Percentiles rank a stretch among this genome's conserved stretches.
Evolutionary conservation across 306 rosid species (phyloP).

Genomic region (Vigna angularis): DNA sequence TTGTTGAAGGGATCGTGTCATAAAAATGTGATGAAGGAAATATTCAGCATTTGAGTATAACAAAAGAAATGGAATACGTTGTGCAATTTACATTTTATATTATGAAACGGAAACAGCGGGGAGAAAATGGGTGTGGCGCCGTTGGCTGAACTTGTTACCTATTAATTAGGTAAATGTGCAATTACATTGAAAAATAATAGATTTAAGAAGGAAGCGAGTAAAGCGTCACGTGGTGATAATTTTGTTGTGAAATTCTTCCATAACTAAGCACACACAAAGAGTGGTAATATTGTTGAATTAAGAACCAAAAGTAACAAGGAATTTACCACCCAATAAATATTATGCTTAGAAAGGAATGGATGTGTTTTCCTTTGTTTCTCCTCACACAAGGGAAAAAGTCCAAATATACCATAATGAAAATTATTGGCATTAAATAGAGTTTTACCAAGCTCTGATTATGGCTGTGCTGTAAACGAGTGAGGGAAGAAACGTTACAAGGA

Average conservation of each 20-base stretch:
- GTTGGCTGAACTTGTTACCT: background rate
- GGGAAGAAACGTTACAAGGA: background rate
- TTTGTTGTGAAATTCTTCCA: background rate
- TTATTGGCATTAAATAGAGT: background rate
- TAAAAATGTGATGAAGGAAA: conserved; percentile 12
- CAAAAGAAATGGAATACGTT: background rate
- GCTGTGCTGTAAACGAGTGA: background rate
- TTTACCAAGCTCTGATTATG: background rate
- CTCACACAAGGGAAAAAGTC: conserved; percentile 6
- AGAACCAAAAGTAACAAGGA: background rate
- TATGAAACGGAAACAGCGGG: background rate
- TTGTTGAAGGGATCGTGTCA: background rate
- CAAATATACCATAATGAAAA: conserved; percentile 1
- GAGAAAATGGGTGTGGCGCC: background rate
- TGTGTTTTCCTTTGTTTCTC: background rate
- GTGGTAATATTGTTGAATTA: background rate
- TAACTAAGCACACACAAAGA: conserved; percentile 8
- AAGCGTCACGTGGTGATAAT: background rate
- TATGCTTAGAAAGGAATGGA: background rate
- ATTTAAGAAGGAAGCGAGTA: background rate
- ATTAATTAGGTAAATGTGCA: background rate
- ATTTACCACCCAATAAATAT: conserved; percentile 24
- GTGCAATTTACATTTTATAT: background rate
- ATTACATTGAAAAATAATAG: background rate
- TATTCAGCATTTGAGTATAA: conserved; percentile 3